Base-by-base conservation (phyloP, 140 eudicot genomes). In the Anethum foeniculum region DNA sequence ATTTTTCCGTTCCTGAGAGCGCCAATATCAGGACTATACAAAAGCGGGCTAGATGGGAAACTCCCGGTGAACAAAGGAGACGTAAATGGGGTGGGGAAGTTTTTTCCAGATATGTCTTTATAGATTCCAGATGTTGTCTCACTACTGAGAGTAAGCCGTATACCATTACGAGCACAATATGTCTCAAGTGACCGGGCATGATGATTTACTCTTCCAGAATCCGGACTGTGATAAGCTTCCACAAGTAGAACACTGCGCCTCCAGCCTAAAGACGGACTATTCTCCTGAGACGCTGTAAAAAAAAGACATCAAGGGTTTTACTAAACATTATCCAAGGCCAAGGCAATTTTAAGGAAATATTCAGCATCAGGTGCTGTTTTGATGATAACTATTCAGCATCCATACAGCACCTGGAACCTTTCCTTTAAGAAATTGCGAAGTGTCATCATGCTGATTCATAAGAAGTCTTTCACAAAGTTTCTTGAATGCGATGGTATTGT, bases 31-130 rank as follows among this genome's bases (percentile, higher is more conserved):
- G 99, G 99, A 85, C 99, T 96, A 79, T 89, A 91, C 19, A 96
- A 41, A 67, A 86, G 87, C 28, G 99, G 99, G 84, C 92, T 96
- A 18, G 99, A 90, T 32, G 99, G 97, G 82, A 96, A 96, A 85
- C 99, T 96, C 75, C 98, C 98, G 23, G 99, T 93, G 81, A 96
- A 93, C 86, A 93, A 82, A 49, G 99, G 98, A 64, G 99, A 96
- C 9, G 97, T 85, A 87, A 89, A 96, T 18, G 98, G 99, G 0
- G 98, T 89, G 8, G 91, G 93, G 69, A 91, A 82, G 46, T 88
- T 82, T 38, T 97, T 86, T 83, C 93, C 96, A 1, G 92, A 85
- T 28, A 82, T 87, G 7, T 87, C 85, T 83, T 88, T 96, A 52
- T 77, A 77, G 47, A 88, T 78, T 71, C 81, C 90, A 8, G 91